Conservation (phyloP, 2,329 filamentous ascomycete genomes). For the Escovopsis weberi region DNA sequence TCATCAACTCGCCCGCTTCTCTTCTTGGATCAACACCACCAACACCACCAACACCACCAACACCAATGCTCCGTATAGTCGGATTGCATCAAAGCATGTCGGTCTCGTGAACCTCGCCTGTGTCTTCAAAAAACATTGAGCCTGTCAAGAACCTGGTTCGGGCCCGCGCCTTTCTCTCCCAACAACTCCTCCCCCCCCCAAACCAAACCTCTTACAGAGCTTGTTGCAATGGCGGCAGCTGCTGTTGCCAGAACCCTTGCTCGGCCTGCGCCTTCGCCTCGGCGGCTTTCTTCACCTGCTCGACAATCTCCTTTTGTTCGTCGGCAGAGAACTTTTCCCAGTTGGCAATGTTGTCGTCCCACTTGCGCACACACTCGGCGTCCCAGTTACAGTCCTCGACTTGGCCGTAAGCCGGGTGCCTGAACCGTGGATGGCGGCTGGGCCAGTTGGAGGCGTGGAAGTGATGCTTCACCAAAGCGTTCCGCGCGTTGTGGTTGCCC, state of each 20-base stretch:
- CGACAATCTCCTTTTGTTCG: constrained; percentile 39
- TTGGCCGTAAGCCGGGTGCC: constrained; percentile 53
- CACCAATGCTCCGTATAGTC: too few species aligned
- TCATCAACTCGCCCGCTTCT: too few species aligned
- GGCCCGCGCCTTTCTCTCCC: too few species aligned
- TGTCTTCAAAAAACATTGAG: too few species aligned
- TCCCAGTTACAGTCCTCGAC: constrained; percentile 61
- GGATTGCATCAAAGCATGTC: too few species aligned
- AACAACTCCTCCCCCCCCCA: neutral
- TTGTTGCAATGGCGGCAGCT: neutral
- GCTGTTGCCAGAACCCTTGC: constrained; percentile 1
- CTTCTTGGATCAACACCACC: too few species aligned
- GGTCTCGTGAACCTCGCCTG: too few species aligned
- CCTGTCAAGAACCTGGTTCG: too few species aligned
- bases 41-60: too few species aligned
- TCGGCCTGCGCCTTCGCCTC: constrained; percentile 1
- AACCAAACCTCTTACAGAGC: neutral
- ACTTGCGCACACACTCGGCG: constrained; percentile 45
- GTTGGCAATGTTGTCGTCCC: constrained; percentile 48
- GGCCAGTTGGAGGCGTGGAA: constrained; percentile 65
- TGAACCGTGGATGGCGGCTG: constrained; percentile 48
- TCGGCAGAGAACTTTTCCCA: constrained; percentile 44
- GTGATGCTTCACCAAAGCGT: constrained; percentile 57
- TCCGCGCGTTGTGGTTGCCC: constrained; percentile 51
- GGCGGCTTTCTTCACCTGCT: constrained; percentile 11